These are phyloP conservation scores for Trichoderma sp. DNA, from an alignment of 2,329 filamentous ascomycete species.

Conservation along the genomic window DNA sequence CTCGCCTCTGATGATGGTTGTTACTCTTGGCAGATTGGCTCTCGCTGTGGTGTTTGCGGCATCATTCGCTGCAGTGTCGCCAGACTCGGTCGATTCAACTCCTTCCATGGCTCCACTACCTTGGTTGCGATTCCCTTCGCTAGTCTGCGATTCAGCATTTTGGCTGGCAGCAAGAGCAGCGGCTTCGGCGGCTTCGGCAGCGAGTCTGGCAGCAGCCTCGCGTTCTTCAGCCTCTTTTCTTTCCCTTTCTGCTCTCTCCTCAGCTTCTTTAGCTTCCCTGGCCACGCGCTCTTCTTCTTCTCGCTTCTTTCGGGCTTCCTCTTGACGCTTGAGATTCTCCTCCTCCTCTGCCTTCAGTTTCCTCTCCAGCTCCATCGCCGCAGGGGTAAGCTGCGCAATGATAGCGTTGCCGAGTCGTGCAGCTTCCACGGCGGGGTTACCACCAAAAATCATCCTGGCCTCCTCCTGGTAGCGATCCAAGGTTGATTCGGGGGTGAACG, in stretches of 20 bases:
- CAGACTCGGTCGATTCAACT: conserved; percentile 58
- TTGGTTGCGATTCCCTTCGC: conserved; percentile 8
- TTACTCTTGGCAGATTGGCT: conserved; percentile 57
- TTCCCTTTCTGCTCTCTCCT: conserved; percentile 66
- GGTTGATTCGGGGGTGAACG: conserved; percentile 73
- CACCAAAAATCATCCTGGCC: conserved; percentile 79
- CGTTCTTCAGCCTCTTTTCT: conserved; percentile 71
- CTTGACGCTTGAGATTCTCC: conserved; percentile 48
- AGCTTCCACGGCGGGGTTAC: conserved; percentile 63
- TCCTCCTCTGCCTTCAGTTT: conserved; percentile 64
- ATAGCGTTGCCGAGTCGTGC: conserved; percentile 69
- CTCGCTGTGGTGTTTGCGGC: conserved; percentile 28
- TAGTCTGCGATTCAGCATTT: conserved; percentile 24
- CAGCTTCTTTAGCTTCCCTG: conserved; percentile 71
- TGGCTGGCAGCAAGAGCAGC: conserved; percentile 46
- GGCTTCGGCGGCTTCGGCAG: conserved; percentile 57
- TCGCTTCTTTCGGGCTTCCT: conserved; percentile 62
- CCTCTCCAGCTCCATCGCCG: conserved; percentile 80
- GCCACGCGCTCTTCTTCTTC: conserved; percentile 66
- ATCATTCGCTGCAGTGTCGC: conserved; percentile 34
- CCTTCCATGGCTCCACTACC: conserved; percentile 65
- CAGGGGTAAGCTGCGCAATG: conserved; percentile 73
- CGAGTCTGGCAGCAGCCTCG: conserved; percentile 58
- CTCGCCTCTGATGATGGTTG: conserved; percentile 81
- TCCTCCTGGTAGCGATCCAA: conserved; percentile 85